A percentile compares a stretch with the other conserved stretches of the same genome.
These are phyloP conservation scores for Mentha longifolia DNA, from an alignment of 257 asterid genomes.

Conservation along the genomic window DNA sequence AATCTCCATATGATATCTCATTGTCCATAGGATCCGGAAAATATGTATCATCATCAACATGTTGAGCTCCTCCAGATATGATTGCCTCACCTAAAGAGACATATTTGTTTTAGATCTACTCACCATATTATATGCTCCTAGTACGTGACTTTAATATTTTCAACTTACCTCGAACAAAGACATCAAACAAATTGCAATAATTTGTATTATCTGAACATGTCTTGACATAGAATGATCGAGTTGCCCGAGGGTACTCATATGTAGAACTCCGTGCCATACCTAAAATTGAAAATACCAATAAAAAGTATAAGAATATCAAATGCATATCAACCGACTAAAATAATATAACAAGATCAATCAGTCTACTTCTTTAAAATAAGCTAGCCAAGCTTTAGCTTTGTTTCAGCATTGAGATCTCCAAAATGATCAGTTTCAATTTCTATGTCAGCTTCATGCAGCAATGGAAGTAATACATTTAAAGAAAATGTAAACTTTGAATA, in stretches of 20 bases:
- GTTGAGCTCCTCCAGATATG: constrained; percentile 95
- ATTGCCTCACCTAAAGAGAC: constrained; percentile 72
- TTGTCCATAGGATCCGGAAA: constrained; percentile 67
- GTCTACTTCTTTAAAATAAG: constrained; percentile 80
- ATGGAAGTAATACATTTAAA: neutral
- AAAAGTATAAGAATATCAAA: neutral
- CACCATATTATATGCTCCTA: neutral
- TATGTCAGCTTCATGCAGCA: constrained; percentile 81
- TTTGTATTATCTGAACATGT: constrained; percentile 66
- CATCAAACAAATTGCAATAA: constrained; percentile 89
- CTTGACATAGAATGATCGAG: constrained; percentile 91
- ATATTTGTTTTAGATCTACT: neutral
- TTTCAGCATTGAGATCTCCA: constrained; percentile 90
- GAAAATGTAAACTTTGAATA: neutral
- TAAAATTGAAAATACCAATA: constrained; percentile 31
- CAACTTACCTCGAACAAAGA: constrained; percentile 74
- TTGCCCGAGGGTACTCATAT: constrained; percentile 80
- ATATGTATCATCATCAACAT: constrained; percentile 66
- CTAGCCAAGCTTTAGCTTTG: constrained; percentile 83
- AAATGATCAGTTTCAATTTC: constrained; percentile 83
- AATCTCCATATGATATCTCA: constrained; percentile 84
- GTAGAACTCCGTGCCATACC: constrained; percentile 92
- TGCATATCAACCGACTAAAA: neutral
- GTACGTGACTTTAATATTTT: neutral
- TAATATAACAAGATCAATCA: constrained; percentile 15